Percentiles rank a stretch among this genome's conserved stretches.
phyloP scores from a whole-genome alignment of 257 asterid species.

The Datura wrightii region DNA sequence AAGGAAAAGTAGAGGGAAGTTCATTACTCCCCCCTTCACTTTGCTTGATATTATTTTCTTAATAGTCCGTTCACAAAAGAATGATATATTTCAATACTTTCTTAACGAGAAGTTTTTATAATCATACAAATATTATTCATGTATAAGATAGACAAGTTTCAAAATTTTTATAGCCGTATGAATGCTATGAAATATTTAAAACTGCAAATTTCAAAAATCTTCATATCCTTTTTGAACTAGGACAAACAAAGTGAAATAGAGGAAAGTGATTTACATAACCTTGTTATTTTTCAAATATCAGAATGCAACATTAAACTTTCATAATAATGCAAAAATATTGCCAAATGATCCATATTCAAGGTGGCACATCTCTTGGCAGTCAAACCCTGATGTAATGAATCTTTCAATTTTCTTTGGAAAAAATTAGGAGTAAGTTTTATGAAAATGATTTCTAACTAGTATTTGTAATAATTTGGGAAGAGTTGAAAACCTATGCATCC shows the following conservation, averaged over 20 bases:
- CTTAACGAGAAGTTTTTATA: too few species aligned
- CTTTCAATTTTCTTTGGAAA: neutral
- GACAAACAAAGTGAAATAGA: neutral
- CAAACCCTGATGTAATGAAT: neutral
- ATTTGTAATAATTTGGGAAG: neutral
- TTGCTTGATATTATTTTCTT: neutral
- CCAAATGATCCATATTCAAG: conserved; percentile 6
- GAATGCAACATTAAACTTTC: neutral
- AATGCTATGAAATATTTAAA: neutral
- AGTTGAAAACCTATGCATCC: neutral
- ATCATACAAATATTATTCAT: neutral
- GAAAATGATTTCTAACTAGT: neutral
- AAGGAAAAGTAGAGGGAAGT: neutral
- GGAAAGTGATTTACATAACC: neutral
- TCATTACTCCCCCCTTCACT: neutral
- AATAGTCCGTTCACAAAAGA: neutral
- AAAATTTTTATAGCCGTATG: too few species aligned
- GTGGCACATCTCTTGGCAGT: neutral
- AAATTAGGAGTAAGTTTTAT: neutral
- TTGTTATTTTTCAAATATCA: neutral
- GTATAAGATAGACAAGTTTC: neutral
- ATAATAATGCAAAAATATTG: neutral
- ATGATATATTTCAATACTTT: neutral
- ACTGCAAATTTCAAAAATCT: too few species aligned
- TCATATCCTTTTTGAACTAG: neutral